These are phyloP conservation scores for Malassezia brasiliensis DNA, from an alignment of 1,284 basidiomycete species.

Conservation along the genomic window DNA sequence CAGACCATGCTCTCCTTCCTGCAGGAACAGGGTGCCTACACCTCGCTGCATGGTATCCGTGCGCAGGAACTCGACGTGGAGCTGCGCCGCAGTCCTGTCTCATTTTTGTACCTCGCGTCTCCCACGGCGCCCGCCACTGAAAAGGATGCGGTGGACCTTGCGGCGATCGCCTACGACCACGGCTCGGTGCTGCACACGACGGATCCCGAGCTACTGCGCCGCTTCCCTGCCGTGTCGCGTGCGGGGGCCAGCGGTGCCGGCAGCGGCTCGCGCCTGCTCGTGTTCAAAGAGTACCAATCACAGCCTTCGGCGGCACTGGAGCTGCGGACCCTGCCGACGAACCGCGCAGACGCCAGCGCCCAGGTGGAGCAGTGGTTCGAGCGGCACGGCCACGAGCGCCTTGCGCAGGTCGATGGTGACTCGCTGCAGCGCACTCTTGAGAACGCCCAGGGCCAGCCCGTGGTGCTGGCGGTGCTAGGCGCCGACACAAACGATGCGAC, in stretches of 20 bases:
- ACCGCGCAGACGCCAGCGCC: slow-evolving; percentile 2
- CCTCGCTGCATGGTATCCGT: slow-evolving; percentile 21
- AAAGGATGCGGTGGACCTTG: slow-evolving; percentile 18
- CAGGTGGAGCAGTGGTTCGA: slow-evolving; percentile 27
- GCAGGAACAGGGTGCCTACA: slow-evolving; percentile 26
- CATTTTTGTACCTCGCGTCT: slow-evolving; percentile 31
- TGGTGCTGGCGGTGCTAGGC: slow-evolving; percentile 35
- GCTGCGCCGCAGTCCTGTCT: background rate
- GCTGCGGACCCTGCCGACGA: slow-evolving; percentile 11
- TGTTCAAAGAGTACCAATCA: slow-evolving; percentile 36
- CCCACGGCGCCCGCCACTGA: slow-evolving; percentile 1
- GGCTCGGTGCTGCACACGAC: slow-evolving; percentile 14
- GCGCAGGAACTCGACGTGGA: slow-evolving; percentile 16
- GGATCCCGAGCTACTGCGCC: slow-evolving; percentile 24
- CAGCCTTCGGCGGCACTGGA: slow-evolving; percentile 24
- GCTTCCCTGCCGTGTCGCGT: slow-evolving; percentile 17
- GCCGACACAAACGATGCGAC: slow-evolving; percentile 22
- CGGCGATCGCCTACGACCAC: slow-evolving; percentile 18
- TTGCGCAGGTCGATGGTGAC: slow-evolving; percentile 31
- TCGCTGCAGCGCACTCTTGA: slow-evolving; percentile 32
- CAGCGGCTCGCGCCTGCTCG: slow-evolving; percentile 24
- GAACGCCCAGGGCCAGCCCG: slow-evolving; percentile 21
- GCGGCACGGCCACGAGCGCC: slow-evolving; percentile 24
- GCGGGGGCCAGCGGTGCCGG: slow-evolving; percentile 6
- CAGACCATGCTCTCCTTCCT: slow-evolving; percentile 39